Conservation (phyloP, 2,329 filamentous ascomycete species). For the Metarhizium guizhouense region DNA sequence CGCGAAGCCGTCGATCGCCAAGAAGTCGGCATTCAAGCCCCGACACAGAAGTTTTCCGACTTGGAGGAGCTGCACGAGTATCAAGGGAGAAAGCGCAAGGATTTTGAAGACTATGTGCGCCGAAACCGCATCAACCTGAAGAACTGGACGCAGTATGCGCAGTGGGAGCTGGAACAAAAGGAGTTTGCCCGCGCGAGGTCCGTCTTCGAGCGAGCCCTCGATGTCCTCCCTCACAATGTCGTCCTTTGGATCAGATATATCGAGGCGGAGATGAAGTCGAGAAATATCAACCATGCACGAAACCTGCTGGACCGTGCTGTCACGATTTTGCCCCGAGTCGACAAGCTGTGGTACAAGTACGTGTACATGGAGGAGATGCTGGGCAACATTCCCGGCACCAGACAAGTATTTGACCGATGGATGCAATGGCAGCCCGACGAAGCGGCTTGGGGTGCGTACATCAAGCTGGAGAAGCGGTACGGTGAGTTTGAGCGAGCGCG, state of each 20-base stretch:
- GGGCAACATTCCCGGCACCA: constrained; percentile 82
- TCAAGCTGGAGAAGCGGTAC: constrained; percentile 94
- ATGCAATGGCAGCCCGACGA: constrained; percentile 98
- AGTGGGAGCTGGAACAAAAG: constrained; percentile 97
- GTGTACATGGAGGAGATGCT: constrained; percentile 98
- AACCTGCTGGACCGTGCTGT: constrained; percentile 95
- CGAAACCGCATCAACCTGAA: constrained; percentile 93
- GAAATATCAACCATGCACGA: constrained; percentile 93
- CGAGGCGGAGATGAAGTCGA: constrained; percentile 85
- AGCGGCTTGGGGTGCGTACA: constrained; percentile 90
- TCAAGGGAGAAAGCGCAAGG: constrained; percentile 89
- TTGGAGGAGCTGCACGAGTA: constrained; percentile 97
- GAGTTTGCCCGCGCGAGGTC: constrained; percentile 87
- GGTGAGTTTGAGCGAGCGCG: constrained; percentile 85
- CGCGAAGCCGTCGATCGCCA: constrained; percentile 96
- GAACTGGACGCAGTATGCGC: constrained; percentile 97
- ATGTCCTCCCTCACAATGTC: constrained; percentile 81
- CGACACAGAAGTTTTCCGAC: constrained; percentile 90
- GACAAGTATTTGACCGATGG: constrained; percentile 95
- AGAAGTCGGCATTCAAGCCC: constrained; percentile 77
- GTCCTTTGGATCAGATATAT: constrained; percentile 88
- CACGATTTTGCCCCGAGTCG: constrained; percentile 78
- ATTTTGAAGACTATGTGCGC: constrained; percentile 96
- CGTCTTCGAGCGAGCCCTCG: constrained; percentile 89
- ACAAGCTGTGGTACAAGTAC: constrained; percentile 99